Percentiles rank a stretch among this genome's conserved stretches.
Conservation (phyloP, 805 yeast species). For the Pichia heedii region DNA sequence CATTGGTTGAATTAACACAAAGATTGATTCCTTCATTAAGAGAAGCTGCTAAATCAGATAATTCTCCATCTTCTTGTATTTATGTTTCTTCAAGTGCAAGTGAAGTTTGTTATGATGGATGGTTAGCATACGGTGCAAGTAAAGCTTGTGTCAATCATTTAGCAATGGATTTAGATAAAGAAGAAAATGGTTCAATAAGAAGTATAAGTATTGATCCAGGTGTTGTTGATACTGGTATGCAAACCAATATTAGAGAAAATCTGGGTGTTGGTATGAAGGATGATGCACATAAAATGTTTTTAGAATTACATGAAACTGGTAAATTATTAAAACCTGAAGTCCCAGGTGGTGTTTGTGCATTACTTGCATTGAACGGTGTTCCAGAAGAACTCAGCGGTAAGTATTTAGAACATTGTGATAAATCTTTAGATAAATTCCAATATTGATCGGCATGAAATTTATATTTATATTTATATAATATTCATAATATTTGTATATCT, state of each 20-base stretch:
- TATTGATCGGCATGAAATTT: too few species aligned
- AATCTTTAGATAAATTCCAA: conserved; percentile 3
- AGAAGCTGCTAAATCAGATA: conserved; percentile 35
- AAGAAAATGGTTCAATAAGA: conserved; percentile 44
- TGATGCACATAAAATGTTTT: conserved; percentile 52
- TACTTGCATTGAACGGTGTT: conserved; percentile 56
- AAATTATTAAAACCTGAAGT: conserved; percentile 57
- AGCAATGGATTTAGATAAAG: conserved; percentile 55
- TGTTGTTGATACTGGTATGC: conserved; percentile 90
- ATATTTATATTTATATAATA: too few species aligned
- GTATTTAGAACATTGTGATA: conserved; percentile 42
- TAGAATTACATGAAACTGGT: conserved; percentile 48
- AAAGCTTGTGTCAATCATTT: conserved; percentile 87
- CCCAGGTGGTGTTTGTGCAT: conserved; percentile 66
- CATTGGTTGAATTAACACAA: conserved; percentile 54
- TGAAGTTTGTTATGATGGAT: conserved; percentile 50
- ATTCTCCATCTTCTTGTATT: conserved; percentile 23
- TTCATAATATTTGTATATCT: not conserved
- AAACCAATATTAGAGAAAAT: conserved; percentile 61
- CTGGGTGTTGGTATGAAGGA: conserved; percentile 54
- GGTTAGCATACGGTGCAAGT: conserved; percentile 90
- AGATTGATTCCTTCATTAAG: conserved; percentile 38
- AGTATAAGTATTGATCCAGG: conserved; percentile 85
- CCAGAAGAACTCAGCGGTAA: conserved; percentile 52
- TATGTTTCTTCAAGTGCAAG: conserved; percentile 90